phyloP scores from a whole-genome alignment of 2,329 filamentous ascomycete genomes.

The Mariannaea elegans region DNA sequence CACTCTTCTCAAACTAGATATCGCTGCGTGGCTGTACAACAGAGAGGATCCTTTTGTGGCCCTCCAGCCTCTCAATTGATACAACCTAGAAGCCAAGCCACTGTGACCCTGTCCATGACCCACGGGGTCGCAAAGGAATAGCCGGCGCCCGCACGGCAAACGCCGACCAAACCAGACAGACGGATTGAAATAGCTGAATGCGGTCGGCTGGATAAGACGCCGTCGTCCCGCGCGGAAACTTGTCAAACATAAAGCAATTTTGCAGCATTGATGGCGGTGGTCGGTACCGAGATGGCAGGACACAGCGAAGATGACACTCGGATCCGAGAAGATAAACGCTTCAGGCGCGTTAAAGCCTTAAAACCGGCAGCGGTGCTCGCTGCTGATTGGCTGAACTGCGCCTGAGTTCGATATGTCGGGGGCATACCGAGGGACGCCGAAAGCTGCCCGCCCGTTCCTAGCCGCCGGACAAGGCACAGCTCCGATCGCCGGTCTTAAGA shows the following conservation, averaged over 20 bases:
- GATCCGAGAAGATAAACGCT: background rate
- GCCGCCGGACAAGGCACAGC: conserved; percentile 14
- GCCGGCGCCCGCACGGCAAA: conserved; percentile 3
- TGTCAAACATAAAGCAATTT: too few species aligned
- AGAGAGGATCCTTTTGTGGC: background rate
- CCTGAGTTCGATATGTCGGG: background rate
- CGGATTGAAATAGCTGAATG: background rate
- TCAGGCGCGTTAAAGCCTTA: background rate
- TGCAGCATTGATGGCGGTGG: too few species aligned
- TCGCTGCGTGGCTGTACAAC: conserved; percentile 11
- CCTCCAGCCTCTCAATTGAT: background rate
- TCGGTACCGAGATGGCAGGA: conserved; percentile 11
- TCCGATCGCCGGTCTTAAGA: conserved; percentile 17
- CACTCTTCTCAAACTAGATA: background rate
- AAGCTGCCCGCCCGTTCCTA: conserved; percentile 16
- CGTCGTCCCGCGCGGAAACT: conserved; percentile 2
- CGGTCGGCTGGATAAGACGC: background rate
- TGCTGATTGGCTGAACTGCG: conserved; percentile 13
- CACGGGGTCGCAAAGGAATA: background rate
- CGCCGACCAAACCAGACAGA: background rate
- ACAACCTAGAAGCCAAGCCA: background rate
- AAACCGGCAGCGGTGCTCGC: background rate
- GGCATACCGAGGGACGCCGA: conserved; percentile 19
- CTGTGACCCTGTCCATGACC: background rate
- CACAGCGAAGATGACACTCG: background rate